Conservation (phyloP, 345 rosid genomes). For the Eucalyptus sp. region DNA sequence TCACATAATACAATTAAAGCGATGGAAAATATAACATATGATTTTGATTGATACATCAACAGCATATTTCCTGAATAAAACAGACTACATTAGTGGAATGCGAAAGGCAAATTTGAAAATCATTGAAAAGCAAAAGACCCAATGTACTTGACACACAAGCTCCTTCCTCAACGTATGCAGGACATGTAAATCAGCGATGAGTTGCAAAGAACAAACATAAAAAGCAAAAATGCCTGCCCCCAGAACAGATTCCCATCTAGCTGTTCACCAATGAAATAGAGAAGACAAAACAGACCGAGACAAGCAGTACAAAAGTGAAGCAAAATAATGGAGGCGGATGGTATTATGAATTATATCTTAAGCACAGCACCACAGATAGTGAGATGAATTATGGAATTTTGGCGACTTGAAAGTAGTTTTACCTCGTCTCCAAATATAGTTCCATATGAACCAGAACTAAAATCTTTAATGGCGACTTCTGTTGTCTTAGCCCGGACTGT, state of each 20-base stretch:
- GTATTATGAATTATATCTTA: neutral
- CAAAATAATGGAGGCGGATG: neutral
- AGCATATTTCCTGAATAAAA: neutral
- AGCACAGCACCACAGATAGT: neutral
- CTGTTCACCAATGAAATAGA: neutral
- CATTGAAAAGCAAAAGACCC: neutral
- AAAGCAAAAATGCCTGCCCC: neutral
- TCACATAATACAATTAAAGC: neutral
- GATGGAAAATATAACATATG: neutral
- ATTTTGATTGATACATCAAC: neutral
- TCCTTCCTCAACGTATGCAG: neutral
- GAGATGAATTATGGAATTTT: neutral
- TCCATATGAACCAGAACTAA: slow-evolving; percentile 81
- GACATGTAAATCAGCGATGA: neutral
- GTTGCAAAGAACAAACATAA: neutral
- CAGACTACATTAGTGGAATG: neutral
- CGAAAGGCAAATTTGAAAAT: neutral
- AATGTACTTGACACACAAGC: neutral
- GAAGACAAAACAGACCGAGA: neutral
- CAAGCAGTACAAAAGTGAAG: neutral
- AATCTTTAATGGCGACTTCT: slow-evolving; percentile 60
- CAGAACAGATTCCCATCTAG: neutral
- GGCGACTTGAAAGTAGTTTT: neutral
- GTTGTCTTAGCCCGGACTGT: slow-evolving; percentile 75
- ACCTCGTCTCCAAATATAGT: slow-evolving; percentile 94